Evolutionary conservation across 2,329 filamentous ascomycete genomes (phyloP).

Genomic region (Fusarium acutatum): DNA sequence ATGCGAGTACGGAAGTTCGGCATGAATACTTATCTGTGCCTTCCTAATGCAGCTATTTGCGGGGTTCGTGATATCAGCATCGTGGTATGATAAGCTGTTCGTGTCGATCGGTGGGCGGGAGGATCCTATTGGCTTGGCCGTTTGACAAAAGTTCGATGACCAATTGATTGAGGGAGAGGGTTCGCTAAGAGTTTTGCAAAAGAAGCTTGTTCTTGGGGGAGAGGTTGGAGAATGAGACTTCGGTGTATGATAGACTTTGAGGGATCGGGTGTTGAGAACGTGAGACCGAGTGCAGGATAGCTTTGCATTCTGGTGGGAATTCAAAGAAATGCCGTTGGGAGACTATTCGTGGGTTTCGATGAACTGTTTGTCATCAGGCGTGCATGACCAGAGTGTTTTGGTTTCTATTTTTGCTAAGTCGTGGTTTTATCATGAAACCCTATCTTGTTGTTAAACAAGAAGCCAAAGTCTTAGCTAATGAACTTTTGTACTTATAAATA

Average conservation of each 20-base stretch:
- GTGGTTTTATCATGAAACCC: background rate
- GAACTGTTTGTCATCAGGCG: background rate
- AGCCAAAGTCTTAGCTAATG: accelerated
- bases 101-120: background rate
- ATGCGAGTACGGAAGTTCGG: conserved; percentile 21
- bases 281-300: background rate
- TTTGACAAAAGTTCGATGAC: background rate
- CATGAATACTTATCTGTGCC: conserved; percentile 13
- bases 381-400: background rate
- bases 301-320: background rate
- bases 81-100: background rate
- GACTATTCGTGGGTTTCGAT: too few species aligned
- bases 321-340: background rate
- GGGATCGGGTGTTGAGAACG: background rate
- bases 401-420: background rate
- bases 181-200: background rate
- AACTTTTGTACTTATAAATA: background rate
- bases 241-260: background rate
- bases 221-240: background rate
- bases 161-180: background rate
- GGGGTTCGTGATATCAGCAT: conserved; percentile 11
- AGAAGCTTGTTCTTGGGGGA: background rate
- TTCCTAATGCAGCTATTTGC: conserved; percentile 27
- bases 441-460: background rate
- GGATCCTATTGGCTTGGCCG: background rate